phyloP scores from a whole-genome alignment of 2,329 filamentous ascomycete species.

The Blumeriella jaapii region DNA sequence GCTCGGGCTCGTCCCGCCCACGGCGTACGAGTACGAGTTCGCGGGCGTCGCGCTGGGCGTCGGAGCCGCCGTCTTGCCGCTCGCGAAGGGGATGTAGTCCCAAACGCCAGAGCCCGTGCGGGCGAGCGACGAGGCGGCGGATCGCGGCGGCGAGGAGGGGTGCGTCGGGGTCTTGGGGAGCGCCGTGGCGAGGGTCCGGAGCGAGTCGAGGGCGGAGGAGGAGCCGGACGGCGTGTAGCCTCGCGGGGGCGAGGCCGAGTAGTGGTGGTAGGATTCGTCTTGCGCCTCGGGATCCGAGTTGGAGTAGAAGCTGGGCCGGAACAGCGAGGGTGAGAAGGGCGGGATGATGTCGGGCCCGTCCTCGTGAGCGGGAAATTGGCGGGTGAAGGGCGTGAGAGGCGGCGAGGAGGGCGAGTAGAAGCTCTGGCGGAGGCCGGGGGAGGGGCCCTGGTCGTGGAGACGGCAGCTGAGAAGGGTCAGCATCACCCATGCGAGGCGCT shows the following conservation, averaged over 20 bases:
- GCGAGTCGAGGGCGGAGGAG: conserved; percentile 20
- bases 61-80: conserved; percentile 12
- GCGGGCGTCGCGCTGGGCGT: conserved; percentile 19
- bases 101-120: conserved; percentile 20
- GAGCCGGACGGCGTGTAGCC: conserved; percentile 6
- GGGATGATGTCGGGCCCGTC: conserved; percentile 52
- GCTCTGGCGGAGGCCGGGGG: conserved; percentile 12
- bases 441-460: conserved; percentile 20
- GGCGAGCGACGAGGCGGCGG: conserved; percentile 12
- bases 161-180: conserved; percentile 17
- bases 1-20: conserved; percentile 9
- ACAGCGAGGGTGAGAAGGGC: conserved; percentile 50
- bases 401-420: conserved; percentile 20
- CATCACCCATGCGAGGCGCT: neutral
- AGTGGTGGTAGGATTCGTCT: conserved; percentile 26
- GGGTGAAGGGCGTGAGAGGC: conserved; percentile 24
- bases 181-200: conserved; percentile 22
- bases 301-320: conserved; percentile 46
- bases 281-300: conserved; percentile 31
- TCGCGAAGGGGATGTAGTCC: conserved; percentile 25
- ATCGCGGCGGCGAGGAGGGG: conserved; percentile 14
- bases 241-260: conserved; percentile 4
- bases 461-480: conserved; percentile 13
- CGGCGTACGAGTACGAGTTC: conserved; percentile 17
- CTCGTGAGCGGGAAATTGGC: conserved; percentile 28